Base-by-base conservation (phyloP, 2,329 filamentous ascomycete genomes). In the Emericellopsis cladophorae region DNA sequence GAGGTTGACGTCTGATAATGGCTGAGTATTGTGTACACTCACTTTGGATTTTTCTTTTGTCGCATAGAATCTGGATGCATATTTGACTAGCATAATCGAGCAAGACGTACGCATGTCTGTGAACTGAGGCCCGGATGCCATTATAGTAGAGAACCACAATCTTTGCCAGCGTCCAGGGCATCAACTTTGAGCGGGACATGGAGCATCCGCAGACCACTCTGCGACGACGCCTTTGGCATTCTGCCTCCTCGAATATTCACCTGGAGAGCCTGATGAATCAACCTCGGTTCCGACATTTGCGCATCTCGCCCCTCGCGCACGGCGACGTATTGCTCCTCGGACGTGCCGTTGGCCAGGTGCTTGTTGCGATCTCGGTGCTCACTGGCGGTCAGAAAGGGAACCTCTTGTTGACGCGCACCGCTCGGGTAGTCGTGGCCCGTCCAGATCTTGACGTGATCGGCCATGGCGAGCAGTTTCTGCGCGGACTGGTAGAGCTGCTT, bases 401-500 rank as follows among this genome's bases (percentile, higher is more conserved):
- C 42, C 0, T 65, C 59, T 0, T 46, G 51, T 7, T 62, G 56
- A 2, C 43, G 44, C 0, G 40, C 51, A 5, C 42, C 40, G 0
- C 64, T 59, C 0, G 68, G 67, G 45, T 73, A 74, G 48, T 73
- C 70, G 44, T 73, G 70, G 1, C 70, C 69, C 0, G 62, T 65
- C 60, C 66, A 73, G 40, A 74, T 58, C 34, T 59, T 64, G 35
- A 60, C 55, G 33, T 66, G 45, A 5, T 52, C 54, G 0, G 62
- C 60, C 5, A 72, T 15, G 23, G 29, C 32, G 3, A 72, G 55
- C 0, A 73, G 54, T 36, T 53, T 58, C 43, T 40, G 55, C 1
- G 46, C 59, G 0, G 67, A 70, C 4, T 47, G 37, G 43, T 55
- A 73, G 4, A 73, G 54, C 8, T 52, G 51, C 0, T 44, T 46